Conservation (phyloP, 2,329 filamentous ascomycete genomes). For the Verticillium nonalfalfae region DNA sequence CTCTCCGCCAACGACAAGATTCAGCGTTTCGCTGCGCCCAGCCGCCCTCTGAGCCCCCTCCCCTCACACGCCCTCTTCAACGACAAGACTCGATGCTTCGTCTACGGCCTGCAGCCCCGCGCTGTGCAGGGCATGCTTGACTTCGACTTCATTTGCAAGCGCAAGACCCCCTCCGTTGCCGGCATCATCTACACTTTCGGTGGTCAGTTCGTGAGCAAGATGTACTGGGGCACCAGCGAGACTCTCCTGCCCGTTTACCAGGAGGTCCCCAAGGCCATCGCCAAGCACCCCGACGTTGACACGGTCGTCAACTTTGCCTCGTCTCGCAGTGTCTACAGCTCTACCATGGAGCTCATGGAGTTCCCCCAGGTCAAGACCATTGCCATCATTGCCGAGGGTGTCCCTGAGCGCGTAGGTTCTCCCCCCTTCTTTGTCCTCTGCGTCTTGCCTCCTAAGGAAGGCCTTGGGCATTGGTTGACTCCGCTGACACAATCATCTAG, state of each 20-base stretch:
- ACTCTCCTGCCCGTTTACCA: slow-evolving; percentile 98
- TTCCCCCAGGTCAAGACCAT: slow-evolving; percentile 96
- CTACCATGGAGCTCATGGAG: slow-evolving; percentile 98
- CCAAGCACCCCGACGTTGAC: slow-evolving; percentile 96
- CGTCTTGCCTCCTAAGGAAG: too few species aligned
- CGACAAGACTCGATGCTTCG: slow-evolving; percentile 99
- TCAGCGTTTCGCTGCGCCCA: slow-evolving; percentile 88
- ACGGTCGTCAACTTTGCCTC: slow-evolving; percentile 99
- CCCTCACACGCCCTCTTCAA: slow-evolving; percentile 91
- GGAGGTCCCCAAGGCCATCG: slow-evolving; percentile 82
- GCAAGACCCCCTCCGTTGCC: slow-evolving; percentile 88
- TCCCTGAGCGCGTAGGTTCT: slow-evolving; percentile 81
- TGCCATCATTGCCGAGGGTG: slow-evolving; percentile 98
- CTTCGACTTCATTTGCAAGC: slow-evolving; percentile 99
- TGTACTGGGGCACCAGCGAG: slow-evolving; percentile 99
- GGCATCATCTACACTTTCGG: slow-evolving; percentile 99
- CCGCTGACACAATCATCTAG: slow-evolving; percentile 31
- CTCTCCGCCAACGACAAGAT: slow-evolving; percentile 96
- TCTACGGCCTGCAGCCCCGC: slow-evolving; percentile 97
- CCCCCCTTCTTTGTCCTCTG: not conserved
- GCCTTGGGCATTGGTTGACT: not conserved
- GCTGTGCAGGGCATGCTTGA: slow-evolving; percentile 92
- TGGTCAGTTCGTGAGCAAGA: slow-evolving; percentile 99
- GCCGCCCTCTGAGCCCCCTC: slow-evolving; percentile 83
- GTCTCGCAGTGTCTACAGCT: slow-evolving; percentile 96